Conservation (phyloP, 2,329 filamentous ascomycete genomes). For the Aspergillus pseudoviridinutans region DNA sequence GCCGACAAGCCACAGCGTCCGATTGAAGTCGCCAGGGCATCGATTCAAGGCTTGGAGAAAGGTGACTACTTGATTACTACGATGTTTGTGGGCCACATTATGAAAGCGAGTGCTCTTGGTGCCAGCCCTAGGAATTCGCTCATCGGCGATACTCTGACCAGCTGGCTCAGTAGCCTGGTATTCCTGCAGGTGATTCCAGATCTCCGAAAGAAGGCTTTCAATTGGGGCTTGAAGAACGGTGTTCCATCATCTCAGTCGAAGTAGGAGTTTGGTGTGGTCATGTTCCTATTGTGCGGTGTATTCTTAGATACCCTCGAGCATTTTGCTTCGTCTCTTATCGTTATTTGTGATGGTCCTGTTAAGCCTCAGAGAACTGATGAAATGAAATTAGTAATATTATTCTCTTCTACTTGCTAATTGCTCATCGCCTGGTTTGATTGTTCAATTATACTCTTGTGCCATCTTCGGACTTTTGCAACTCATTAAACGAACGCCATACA, state of each 20-base stretch:
- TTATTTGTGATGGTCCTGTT: neutral
- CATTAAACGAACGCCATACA: neutral
- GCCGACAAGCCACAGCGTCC: slow-evolving; percentile 76
- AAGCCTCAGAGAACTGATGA: neutral
- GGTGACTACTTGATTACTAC: slow-evolving; percentile 79
- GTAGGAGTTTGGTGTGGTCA: slow-evolving; percentile 6
- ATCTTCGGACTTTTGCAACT: neutral
- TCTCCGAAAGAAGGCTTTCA: slow-evolving; percentile 53
- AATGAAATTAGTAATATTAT: neutral
- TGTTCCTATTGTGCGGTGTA: slow-evolving; percentile 17
- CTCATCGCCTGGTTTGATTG: neutral
- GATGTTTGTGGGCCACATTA: slow-evolving; percentile 64
- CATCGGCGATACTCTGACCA: slow-evolving; percentile 52
- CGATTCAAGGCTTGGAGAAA: slow-evolving; percentile 71
- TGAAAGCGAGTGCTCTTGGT: slow-evolving; percentile 59
- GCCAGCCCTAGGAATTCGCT: slow-evolving; percentile 52
- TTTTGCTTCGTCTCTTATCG: slow-evolving; percentile 5
- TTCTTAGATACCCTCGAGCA: slow-evolving; percentile 27
- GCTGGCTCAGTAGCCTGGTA: slow-evolving; percentile 51
- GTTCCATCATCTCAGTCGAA: slow-evolving; percentile 18
- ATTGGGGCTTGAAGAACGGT: slow-evolving; percentile 56
- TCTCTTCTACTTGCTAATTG: neutral
- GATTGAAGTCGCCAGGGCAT: slow-evolving; percentile 67
- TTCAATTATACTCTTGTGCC: neutral
- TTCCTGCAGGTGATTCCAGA: slow-evolving; percentile 57